Percentiles rank a stretch among this genome's conserved stretches.
Evolutionary conservation across 148 eudicot genomes (phyloP).

Genomic region (Rhododendron vialii): DNA sequence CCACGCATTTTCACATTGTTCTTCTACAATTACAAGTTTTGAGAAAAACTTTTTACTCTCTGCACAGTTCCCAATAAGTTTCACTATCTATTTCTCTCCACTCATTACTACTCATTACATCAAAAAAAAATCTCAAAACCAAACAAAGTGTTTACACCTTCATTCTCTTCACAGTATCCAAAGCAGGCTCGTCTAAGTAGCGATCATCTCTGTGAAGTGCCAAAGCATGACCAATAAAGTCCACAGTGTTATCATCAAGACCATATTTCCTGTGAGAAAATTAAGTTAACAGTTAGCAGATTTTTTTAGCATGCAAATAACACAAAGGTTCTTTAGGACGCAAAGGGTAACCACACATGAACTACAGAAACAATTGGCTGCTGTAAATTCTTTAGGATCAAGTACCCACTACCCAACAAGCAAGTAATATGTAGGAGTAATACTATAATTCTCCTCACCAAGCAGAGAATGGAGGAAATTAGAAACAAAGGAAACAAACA

Average conservation of each 20-base stretch:
- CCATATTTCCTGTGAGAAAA: constrained; percentile 69
- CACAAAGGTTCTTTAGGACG: background rate
- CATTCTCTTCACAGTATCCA: constrained; percentile 94
- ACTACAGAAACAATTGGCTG: background rate
- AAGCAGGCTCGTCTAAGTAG: constrained; percentile 79
- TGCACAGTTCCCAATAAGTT: too few relatives aligned
- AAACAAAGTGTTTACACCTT: constrained; percentile 38
- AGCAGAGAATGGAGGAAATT: background rate
- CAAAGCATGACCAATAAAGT: constrained; percentile 90
- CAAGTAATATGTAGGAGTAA: background rate
- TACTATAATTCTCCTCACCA: background rate
- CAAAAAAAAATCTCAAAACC: too few relatives aligned
- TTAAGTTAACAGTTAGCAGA: background rate
- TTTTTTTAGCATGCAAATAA: background rate
- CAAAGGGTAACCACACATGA: background rate
- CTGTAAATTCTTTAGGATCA: background rate
- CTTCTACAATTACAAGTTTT: too few relatives aligned
- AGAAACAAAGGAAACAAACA: background rate
- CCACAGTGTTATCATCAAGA: constrained; percentile 88
- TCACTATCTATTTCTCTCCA: too few relatives aligned
- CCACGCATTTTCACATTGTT: background rate
- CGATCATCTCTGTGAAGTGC: constrained; percentile 93
- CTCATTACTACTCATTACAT: too few relatives aligned
- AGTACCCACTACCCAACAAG: background rate
- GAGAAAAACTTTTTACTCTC: too few relatives aligned